Base-by-base conservation (phyloP, 768 basidiomycete species). In the Arthromyces matolae region DNA sequence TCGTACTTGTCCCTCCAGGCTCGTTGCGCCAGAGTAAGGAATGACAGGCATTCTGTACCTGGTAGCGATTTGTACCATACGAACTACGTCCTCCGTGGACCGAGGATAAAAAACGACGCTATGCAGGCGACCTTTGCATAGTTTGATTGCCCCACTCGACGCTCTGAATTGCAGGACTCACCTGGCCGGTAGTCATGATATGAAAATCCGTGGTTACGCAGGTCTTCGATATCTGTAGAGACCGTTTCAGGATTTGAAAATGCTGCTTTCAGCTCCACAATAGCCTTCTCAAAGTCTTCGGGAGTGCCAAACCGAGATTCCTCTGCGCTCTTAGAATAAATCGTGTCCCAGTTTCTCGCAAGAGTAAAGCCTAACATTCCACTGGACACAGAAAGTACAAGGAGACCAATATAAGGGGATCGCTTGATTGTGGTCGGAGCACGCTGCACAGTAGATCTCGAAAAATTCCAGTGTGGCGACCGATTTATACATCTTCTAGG, bases 1-100 rank as follows among this genome's bases (percentile, higher is more conserved):
- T 29, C 76, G 69, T 52, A 77, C 82, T 52, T 90, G 85, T 0
- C 90, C 90, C 60, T 93, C 92, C 19, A 94, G 63, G 56, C 79
- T 83, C 0, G 92, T 94, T 1, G 84, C 92, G 8, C 89, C 92
- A 0, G 84, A 82, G 63, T 85, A 93, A 2, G 90, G 78, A 1
- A 78, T 80, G 18, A 94, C 65, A 0, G 93, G 93, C 69, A 93
- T 84, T 22, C 71, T 72, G 66, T 83, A 85, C 63, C 83, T 83
- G 32, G 73, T 76, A 2, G 92, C 86, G 37, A 87, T 75, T 49
- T 84, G 79, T 39, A 94, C 85, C 39, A 92, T 76, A 54, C 79
- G 75, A 32, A 85, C 83, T 1, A 95, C 89, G 55, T 95, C 91
- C 52, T 89, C 86, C 0, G 92, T 93, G 20, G 72, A 77, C 14